A percentile compares a stretch with the other conserved stretches of the same genome.
These are phyloP conservation scores for Zizania palustris DNA, from an alignment of 202 grass and related monocot genomes.

Conservation along the genomic window DNA sequence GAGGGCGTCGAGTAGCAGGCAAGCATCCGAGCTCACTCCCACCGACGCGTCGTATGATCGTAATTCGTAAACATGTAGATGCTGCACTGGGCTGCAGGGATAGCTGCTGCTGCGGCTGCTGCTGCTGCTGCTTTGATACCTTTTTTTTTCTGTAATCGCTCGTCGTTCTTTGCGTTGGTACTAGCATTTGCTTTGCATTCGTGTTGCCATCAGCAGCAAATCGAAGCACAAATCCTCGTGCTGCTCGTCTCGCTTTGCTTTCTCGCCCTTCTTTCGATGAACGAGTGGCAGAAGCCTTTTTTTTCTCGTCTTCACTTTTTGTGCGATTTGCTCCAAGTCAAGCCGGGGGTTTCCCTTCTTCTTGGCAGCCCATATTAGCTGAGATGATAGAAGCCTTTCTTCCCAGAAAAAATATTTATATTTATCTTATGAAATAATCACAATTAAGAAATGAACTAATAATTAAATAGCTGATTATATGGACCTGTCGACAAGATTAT, in stretches of 20 bases:
- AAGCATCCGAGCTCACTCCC: not conserved
- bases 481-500: no score
- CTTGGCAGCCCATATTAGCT: no score
- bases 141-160: conserved; percentile 29
- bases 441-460: no score
- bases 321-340: no score
- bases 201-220: not conserved
- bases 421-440: no score
- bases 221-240: not conserved
- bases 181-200: not conserved
- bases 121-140: not conserved
- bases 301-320: not conserved
- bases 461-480: no score
- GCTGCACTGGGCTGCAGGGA: not conserved
- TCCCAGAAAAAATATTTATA: no score
- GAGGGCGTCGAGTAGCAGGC: conserved; percentile 55
- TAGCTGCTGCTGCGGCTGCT: not conserved
- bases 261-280: not conserved
- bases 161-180: not conserved
- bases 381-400: no score
- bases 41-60: not conserved
- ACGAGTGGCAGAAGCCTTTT: not conserved
- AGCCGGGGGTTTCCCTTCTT: not conserved
- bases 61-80: not conserved
- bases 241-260: not conserved